phyloP scores from a whole-genome alignment of 306 rosid species.

The Vigna unguiculata region DNA sequence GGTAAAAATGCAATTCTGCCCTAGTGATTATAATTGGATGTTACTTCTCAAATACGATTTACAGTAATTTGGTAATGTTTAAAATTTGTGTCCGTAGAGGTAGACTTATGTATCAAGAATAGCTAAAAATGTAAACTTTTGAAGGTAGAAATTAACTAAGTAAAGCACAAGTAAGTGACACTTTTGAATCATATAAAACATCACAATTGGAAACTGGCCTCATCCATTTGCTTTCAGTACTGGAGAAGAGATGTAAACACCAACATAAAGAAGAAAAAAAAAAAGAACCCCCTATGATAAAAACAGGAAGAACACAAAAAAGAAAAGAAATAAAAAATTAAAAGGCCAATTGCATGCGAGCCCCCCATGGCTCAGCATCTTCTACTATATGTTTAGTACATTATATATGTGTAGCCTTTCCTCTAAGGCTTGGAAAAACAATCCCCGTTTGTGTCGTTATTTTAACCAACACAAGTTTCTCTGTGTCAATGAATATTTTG shows the following conservation, averaged over 20 bases:
- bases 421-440: constrained; percentile 49
- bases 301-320: constrained; percentile 22
- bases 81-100: too few species aligned
- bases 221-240: constrained; percentile 40
- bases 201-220: constrained; percentile 21
- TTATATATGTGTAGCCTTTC: constrained; percentile 48
- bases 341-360: constrained; percentile 42
- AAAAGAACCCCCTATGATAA: constrained; percentile 26
- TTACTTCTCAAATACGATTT: too few species aligned
- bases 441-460: constrained; percentile 58
- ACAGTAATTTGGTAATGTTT: too few species aligned
- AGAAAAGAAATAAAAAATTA: background rate
- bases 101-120: background rate
- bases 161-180: background rate
- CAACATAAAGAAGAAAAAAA: constrained; percentile 18
- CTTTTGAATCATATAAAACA: constrained; percentile 7
- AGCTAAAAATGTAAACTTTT: background rate
- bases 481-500: constrained; percentile 58
- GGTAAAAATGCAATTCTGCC: too few species aligned
- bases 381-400: constrained; percentile 49
- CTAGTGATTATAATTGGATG: too few species aligned
- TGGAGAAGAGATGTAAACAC: constrained; percentile 38
- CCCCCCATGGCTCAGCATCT: constrained; percentile 49
- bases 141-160: background rate
- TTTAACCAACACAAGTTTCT: constrained; percentile 58